Evolutionary conservation across 1,139 yeast species (phyloP).

Genomic region (Yamadazyma aaseri): DNA sequence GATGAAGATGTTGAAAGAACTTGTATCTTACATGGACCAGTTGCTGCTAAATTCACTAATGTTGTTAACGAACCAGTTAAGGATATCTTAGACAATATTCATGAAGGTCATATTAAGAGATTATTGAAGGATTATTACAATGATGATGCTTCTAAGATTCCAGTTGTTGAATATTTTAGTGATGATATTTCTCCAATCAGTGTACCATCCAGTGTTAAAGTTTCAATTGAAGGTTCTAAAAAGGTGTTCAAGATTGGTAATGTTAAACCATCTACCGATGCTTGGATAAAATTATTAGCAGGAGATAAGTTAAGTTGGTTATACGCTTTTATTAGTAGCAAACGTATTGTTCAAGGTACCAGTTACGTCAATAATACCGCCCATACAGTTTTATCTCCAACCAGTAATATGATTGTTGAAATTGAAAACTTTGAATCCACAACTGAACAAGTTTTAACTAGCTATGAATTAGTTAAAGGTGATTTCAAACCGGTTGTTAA

Average conservation of each 20-base stretch:
- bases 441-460: slow-evolving; percentile 55
- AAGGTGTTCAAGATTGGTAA: slow-evolving; percentile 45
- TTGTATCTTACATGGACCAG: slow-evolving; percentile 98
- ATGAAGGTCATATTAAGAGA: slow-evolving; percentile 80
- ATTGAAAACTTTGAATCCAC: slow-evolving; percentile 37
- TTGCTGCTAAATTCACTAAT: slow-evolving; percentile 90
- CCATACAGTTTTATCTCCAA: slow-evolving; percentile 77
- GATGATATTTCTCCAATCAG: slow-evolving; percentile 50
- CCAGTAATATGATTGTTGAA: slow-evolving; percentile 62
- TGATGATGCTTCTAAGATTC: slow-evolving; percentile 70
- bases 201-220: slow-evolving; percentile 19
- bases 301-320: slow-evolving; percentile 85
- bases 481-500: slow-evolving; percentile 67
- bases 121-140: slow-evolving; percentile 68
- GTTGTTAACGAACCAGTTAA: slow-evolving; percentile 90
- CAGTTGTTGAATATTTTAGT: slow-evolving; percentile 88
- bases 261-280: slow-evolving; percentile 44
- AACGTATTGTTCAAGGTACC: slow-evolving; percentile 80
- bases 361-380: slow-evolving; percentile 79
- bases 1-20: slow-evolving; percentile 97
- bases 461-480: slow-evolving; percentile 73
- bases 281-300: slow-evolving; percentile 82
- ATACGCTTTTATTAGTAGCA: slow-evolving; percentile 80
- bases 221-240: slow-evolving; percentile 29
- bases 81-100: slow-evolving; percentile 83